Evolutionary conservation across 208 protist genomes (phyloP).

Genomic region (Acanthamoeba sp.): DNA sequence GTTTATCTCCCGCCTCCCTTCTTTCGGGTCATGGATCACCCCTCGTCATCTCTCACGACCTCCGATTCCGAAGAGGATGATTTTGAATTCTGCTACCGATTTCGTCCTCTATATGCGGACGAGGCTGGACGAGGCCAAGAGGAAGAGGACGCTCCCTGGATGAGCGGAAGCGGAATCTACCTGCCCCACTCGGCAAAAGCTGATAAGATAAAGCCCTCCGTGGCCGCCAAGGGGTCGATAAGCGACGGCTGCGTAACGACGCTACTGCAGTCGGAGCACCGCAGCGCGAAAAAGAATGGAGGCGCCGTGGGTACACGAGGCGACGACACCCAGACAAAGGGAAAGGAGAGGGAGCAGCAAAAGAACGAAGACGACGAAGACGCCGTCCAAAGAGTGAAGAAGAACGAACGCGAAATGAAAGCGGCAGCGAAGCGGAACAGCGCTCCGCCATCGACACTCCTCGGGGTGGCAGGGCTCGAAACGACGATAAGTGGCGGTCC

Average conservation of each 20-base stretch:
- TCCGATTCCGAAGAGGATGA: slow-evolving; percentile 20
- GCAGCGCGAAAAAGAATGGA: too few relatives aligned
- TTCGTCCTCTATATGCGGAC: slow-evolving; percentile 18
- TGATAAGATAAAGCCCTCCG: not conserved
- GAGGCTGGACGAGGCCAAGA: not conserved
- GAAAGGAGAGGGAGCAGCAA: not conserved
- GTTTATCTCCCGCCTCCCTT: too few relatives aligned
- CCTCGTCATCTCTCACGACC: too few relatives aligned
- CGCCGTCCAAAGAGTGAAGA: not conserved
- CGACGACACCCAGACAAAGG: not conserved
- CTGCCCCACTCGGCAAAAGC: too few relatives aligned
- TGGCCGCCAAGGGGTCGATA: not conserved
- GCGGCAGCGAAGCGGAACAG: not conserved
- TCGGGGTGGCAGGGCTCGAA: too few relatives aligned
- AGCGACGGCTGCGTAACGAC: slow-evolving; percentile 3
- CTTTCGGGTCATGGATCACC: too few relatives aligned
- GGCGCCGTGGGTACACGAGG: too few relatives aligned
- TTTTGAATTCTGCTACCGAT: slow-evolving; percentile 40
- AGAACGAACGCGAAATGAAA: not conserved
- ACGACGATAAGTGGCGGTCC: not conserved
- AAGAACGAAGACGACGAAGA: too few relatives aligned
- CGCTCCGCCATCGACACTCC: not conserved
- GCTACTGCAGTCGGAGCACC: not conserved
- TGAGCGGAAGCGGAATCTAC: slow-evolving; percentile 20
- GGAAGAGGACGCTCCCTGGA: not conserved